These are phyloP conservation scores for Stephanodiscus triporus DNA, from an alignment of 108 stramenopile genomes.

Conservation along the genomic window DNA sequence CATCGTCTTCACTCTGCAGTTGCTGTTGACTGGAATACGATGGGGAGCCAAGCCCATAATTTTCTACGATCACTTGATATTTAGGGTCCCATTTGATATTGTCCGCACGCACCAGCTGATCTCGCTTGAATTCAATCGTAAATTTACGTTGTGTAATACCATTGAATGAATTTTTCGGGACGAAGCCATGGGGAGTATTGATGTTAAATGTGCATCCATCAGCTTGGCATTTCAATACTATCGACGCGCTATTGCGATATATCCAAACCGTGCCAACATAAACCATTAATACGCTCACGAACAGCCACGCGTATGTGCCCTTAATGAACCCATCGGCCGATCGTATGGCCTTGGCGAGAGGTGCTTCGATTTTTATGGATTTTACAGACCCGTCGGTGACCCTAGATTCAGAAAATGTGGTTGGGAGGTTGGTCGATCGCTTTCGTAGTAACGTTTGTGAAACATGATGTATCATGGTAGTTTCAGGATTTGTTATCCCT, in stretches of 20 bases:
- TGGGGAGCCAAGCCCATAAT: slow-evolving; percentile 28
- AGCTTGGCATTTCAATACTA: slow-evolving; percentile 28
- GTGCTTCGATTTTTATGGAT: slow-evolving; percentile 79
- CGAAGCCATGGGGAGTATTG: slow-evolving; percentile 30
- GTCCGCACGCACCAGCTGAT: slow-evolving; percentile 65
- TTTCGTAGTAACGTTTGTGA: slow-evolving; percentile 25
- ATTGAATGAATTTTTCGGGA: neutral
- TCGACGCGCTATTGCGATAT: slow-evolving; percentile 35
- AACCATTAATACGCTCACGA: slow-evolving; percentile 22
- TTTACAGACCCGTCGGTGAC: slow-evolving; percentile 70
- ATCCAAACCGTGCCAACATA: slow-evolving; percentile 33
- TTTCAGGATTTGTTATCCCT: too few relatives aligned
- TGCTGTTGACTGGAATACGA: slow-evolving; percentile 23
- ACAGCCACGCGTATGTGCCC: slow-evolving; percentile 53
- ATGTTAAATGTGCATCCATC: slow-evolving; percentile 29
- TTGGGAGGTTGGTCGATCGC: slow-evolving; percentile 33
- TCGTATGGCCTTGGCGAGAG: slow-evolving; percentile 70
- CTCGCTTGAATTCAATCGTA: slow-evolving; percentile 36
- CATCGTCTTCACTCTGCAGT: neutral
- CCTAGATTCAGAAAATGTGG: slow-evolving; percentile 1
- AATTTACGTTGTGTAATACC: slow-evolving; percentile 9
- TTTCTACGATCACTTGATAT: slow-evolving; percentile 17
- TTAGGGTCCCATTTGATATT: slow-evolving; percentile 60
- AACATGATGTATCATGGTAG: too few relatives aligned
- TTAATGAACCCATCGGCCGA: slow-evolving; percentile 59